These are phyloP conservation scores for Globisporangium mamillatum DNA, from an alignment of 352 stramenopile genomes.

Conservation along the genomic window DNA sequence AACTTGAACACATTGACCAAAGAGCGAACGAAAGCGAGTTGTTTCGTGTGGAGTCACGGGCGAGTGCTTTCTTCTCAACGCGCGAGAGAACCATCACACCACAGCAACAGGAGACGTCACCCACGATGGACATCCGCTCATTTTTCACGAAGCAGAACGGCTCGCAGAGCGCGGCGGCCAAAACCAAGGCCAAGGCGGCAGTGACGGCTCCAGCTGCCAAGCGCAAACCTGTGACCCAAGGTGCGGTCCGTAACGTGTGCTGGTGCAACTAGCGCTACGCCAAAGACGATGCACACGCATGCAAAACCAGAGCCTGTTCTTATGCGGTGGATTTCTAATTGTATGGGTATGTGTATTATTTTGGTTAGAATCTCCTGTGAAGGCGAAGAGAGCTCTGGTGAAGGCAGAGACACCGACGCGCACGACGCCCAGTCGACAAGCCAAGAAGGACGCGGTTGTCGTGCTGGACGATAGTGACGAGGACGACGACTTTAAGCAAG, in stretches of 20 bases:
- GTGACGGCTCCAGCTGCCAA: neutral
- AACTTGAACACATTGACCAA: too few species aligned
- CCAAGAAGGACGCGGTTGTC: slow-evolving; percentile 42
- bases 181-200: neutral
- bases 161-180: neutral
- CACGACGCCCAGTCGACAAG: slow-evolving; percentile 23
- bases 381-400: slow-evolving; percentile 1
- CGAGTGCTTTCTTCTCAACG: too few species aligned
- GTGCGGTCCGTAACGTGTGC: neutral
- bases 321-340: neutral
- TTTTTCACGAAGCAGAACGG: slow-evolving; percentile 57
- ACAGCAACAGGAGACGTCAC: too few species aligned
- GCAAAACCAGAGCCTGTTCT: too few species aligned
- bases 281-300: too few species aligned
- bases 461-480: slow-evolving; percentile 60
- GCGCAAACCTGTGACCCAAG: neutral
- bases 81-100: too few species aligned
- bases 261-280: neutral
- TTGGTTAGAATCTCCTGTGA: slow-evolving; percentile 7
- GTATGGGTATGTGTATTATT: neutral
- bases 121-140: slow-evolving; percentile 78
- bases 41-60: too few species aligned
- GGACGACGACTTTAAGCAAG: slow-evolving; percentile 21
- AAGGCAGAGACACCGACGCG: slow-evolving; percentile 22
- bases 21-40: too few species aligned